Evolutionary conservation across 495 filamentous ascomycete species (phyloP).

Genomic region (Daldinia loculata): DNA sequence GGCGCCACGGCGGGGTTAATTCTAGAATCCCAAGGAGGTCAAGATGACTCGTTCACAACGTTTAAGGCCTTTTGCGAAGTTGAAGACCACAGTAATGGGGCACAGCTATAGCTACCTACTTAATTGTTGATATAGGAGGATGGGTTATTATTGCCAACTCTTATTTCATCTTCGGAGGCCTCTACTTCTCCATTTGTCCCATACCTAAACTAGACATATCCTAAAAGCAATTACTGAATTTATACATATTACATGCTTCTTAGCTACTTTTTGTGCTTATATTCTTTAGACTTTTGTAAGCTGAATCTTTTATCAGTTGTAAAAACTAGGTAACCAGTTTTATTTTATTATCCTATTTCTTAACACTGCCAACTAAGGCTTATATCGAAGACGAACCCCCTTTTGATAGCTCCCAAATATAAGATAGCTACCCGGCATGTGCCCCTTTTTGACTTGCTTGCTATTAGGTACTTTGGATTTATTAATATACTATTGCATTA

Average conservation of each 20-base stretch:
- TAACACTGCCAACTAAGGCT: neutral
- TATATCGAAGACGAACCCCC: neutral
- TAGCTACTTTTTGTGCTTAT: neutral
- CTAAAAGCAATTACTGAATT: neutral
- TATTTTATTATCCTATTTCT: neutral
- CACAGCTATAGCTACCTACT: slow-evolving; percentile 17
- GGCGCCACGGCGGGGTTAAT: slow-evolving; percentile 88
- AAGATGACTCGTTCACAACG: slow-evolving; percentile 74
- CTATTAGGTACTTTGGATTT: neutral
- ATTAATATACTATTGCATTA: neutral
- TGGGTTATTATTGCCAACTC: neutral
- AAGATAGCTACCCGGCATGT: neutral
- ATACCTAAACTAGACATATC: neutral
- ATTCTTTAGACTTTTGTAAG: neutral
- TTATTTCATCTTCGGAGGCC: neutral
- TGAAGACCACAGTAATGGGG: slow-evolving; percentile 50
- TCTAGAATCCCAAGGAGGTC: slow-evolving; percentile 70
- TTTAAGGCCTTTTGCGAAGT: slow-evolving; percentile 98
- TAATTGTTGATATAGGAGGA: neutral
- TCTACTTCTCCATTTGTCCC: neutral
- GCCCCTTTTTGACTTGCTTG: neutral
- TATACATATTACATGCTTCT: neutral
- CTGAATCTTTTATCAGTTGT: neutral
- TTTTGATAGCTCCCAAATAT: no score
- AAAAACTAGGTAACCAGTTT: neutral